phyloP scores from a whole-genome alignment of 2,329 filamentous ascomycete genomes.

The Huntiella decipiens region DNA sequence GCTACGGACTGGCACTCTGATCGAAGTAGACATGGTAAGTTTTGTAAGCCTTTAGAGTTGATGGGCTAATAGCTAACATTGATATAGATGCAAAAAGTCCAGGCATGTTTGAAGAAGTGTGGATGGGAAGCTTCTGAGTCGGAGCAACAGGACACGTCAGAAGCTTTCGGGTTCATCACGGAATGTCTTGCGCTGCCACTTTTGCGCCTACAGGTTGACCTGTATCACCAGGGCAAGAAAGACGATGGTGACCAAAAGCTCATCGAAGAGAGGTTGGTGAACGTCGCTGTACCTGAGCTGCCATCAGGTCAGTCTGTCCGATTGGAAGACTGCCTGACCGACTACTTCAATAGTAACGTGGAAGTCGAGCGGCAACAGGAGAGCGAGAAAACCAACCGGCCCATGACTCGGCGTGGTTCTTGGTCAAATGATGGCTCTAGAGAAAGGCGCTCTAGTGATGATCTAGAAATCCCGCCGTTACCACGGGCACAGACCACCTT shows the following conservation, averaged over 20 bases:
- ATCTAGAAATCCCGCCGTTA: not conserved
- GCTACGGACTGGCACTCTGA: constrained; percentile 65
- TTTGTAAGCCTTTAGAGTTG: not conserved
- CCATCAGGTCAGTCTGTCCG: constrained; percentile 52
- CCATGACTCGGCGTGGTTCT: too few relatives aligned
- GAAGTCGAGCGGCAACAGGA: constrained; percentile 40
- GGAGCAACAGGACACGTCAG: constrained; percentile 87
- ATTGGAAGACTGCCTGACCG: constrained; percentile 78
- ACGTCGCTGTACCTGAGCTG: constrained; percentile 72
- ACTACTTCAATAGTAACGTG: constrained; percentile 86
- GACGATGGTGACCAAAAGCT: constrained; percentile 85
- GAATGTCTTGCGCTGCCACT: constrained; percentile 74
- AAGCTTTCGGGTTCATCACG: constrained; percentile 89
- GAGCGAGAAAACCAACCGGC: constrained; percentile 1
- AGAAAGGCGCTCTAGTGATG: too few relatives aligned
- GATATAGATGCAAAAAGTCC: constrained; percentile 55
- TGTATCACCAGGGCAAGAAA: constrained; percentile 79
- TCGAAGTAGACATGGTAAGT: constrained; percentile 64
- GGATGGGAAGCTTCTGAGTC: constrained; percentile 63
- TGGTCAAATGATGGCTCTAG: too few relatives aligned
- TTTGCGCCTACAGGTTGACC: constrained; percentile 78
- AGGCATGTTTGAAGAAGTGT: constrained; percentile 64
- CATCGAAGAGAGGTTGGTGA: constrained; percentile 74
- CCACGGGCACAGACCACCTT: not conserved
- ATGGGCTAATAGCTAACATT: not conserved